These are phyloP conservation scores for Cyberlindnera samutprakarnensis DNA, from an alignment of 805 yeast genomes.

Conservation along the genomic window DNA sequence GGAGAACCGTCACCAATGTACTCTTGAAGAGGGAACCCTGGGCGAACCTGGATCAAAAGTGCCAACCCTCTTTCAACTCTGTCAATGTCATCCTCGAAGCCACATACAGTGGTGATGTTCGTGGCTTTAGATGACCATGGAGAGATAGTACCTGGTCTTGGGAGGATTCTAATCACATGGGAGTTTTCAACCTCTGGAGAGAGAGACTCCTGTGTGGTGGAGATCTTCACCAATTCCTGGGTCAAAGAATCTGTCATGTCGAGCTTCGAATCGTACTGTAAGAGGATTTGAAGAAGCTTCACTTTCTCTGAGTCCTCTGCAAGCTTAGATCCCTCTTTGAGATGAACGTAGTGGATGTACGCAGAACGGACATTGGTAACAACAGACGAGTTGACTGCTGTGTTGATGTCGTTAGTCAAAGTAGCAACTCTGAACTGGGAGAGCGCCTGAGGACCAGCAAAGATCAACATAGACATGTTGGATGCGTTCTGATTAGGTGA, in stretches of 20 bases:
- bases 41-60: conserved; percentile 59
- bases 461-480: conserved; percentile 37
- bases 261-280: conserved; percentile 67
- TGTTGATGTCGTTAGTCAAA: conserved; percentile 65
- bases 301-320: conserved; percentile 28
- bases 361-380: conserved; percentile 67
- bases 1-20: conserved; percentile 46
- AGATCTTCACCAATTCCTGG: conserved; percentile 31
- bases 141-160: conserved; percentile 93
- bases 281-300: conserved; percentile 48
- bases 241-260: conserved; percentile 43
- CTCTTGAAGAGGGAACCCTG: conserved; percentile 60
- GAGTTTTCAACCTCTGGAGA: conserved; percentile 34
- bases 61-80: conserved; percentile 91
- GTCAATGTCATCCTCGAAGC: conserved; percentile 60
- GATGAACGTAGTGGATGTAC: conserved; percentile 74
- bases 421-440: conserved; percentile 79
- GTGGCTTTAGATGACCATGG: conserved; percentile 99
- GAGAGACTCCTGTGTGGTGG: conserved; percentile 23
- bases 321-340: conserved; percentile 27
- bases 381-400: conserved; percentile 53
- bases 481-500: no score
- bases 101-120: conserved; percentile 85
- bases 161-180: conserved; percentile 68
- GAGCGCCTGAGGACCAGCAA: conserved; percentile 88